Conservation (phyloP, 1,284 basidiomycete genomes). For the Leccinum insigne region DNA sequence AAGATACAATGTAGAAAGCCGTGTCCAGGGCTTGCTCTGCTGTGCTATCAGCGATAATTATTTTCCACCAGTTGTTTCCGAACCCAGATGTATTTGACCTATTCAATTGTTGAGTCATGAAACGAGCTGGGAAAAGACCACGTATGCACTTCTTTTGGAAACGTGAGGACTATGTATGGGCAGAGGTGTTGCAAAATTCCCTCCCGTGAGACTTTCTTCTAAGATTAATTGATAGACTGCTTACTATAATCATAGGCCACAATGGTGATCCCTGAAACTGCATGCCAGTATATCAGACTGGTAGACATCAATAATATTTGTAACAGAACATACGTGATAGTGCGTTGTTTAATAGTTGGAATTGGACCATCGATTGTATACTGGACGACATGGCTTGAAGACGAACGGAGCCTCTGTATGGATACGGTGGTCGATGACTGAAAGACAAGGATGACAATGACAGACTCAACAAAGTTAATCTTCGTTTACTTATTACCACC, state of each 20-base stretch:
- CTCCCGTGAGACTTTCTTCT: no score
- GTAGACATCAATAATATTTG: not conserved
- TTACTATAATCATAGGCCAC: not conserved
- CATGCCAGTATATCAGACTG: not conserved
- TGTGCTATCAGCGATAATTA: no score
- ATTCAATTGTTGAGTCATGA: not conserved
- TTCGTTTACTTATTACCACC: no score
- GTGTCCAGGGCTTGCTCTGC: no score
- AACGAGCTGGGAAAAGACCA: no score
- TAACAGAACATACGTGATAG: not conserved
- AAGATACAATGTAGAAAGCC: no score
- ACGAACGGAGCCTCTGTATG: not conserved
- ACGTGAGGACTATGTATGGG: not conserved
- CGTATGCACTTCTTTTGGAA: not conserved
- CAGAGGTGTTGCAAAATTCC: not conserved
- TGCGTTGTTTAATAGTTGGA: not conserved
- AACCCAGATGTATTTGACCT: no score
- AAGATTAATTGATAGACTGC: not conserved
- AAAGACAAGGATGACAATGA: not conserved
- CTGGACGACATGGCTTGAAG: not conserved
- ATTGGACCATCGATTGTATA: not conserved
- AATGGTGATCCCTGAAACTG: not conserved
- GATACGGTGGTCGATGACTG: not conserved
- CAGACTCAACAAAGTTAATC: no score
- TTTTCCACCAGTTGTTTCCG: no score